These are phyloP conservation scores for Microcyclosporella mali DNA, from an alignment of 2,329 filamentous ascomycete species.

Conservation along the genomic window DNA sequence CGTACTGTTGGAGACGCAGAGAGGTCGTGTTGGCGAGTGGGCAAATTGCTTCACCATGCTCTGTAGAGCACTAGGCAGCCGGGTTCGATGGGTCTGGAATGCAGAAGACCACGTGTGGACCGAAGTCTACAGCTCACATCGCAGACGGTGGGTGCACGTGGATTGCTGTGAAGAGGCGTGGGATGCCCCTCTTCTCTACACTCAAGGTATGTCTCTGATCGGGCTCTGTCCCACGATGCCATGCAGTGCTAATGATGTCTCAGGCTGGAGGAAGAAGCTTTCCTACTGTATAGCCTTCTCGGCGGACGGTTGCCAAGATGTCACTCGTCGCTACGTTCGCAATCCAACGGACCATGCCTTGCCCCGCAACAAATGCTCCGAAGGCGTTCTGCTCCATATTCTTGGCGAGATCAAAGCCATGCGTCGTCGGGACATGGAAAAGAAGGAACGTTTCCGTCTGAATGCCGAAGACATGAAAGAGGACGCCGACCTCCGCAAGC, in stretches of 20 bases:
- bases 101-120: constrained; percentile 97
- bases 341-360: constrained; percentile 62
- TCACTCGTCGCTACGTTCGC: constrained; percentile 63
- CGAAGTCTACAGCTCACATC: constrained; percentile 91
- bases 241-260: constrained; percentile 14
- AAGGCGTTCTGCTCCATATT: constrained; percentile 85
- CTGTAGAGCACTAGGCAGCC: constrained; percentile 81
- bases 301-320: constrained; percentile 69
- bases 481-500: constrained; percentile 66
- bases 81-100: constrained; percentile 98
- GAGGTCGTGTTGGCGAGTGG: constrained; percentile 90
- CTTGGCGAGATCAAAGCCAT: constrained; percentile 84
- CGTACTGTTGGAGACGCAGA: constrained; percentile 76
- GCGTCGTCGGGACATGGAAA: constrained; percentile 75
- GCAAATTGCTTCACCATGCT: constrained; percentile 99
- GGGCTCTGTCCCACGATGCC: constrained; percentile 1
- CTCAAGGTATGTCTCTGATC: constrained; percentile 57
- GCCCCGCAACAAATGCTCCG: constrained; percentile 73
- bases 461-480: constrained; percentile 75
- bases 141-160: constrained; percentile 92
- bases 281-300: constrained; percentile 97
- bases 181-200: constrained; percentile 89
- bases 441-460: constrained; percentile 74
- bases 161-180: constrained; percentile 91
- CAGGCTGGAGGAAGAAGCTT: constrained; percentile 89